These are phyloP conservation scores for Saturnispora halmiae DNA, from an alignment of 805 yeast genomes.

Conservation along the genomic window DNA sequence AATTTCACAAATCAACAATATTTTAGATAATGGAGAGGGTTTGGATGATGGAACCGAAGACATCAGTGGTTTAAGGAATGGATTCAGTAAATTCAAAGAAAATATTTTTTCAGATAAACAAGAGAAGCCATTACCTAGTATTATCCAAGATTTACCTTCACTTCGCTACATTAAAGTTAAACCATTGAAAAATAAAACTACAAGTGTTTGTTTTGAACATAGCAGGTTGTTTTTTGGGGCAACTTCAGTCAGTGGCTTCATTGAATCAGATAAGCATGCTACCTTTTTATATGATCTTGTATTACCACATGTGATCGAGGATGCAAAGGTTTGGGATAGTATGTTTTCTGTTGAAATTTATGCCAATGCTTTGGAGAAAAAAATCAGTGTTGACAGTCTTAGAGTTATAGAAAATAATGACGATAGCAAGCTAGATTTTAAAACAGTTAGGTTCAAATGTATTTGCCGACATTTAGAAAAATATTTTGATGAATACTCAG, in stretches of 20 bases:
- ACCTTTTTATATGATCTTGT: constrained; percentile 7
- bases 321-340: constrained; percentile 9
- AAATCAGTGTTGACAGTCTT: constrained; percentile 7
- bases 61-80: not conserved
- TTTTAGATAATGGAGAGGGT: not conserved
- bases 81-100: not conserved
- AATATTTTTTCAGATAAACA: not conserved
- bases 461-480: constrained; percentile 15
- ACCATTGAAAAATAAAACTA: not conserved
- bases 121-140: not conserved
- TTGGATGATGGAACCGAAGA: not conserved
- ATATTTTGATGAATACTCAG: constrained; percentile 15
- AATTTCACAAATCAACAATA: not conserved
- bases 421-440: constrained; percentile 5
- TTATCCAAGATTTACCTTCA: constrained; percentile 1
- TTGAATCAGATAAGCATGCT: constrained; percentile 7
- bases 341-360: constrained; percentile 10
- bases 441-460: constrained; percentile 4
- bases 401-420: not conserved
- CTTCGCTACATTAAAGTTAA: not conserved
- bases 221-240: constrained; percentile 11
- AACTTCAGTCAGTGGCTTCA: constrained; percentile 8
- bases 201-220: constrained; percentile 4
- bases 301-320: constrained; percentile 8
- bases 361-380: constrained; percentile 10